These are phyloP conservation scores for Angomonas deanei DNA, from an alignment of 208 protist species.

Conservation along the genomic window DNA sequence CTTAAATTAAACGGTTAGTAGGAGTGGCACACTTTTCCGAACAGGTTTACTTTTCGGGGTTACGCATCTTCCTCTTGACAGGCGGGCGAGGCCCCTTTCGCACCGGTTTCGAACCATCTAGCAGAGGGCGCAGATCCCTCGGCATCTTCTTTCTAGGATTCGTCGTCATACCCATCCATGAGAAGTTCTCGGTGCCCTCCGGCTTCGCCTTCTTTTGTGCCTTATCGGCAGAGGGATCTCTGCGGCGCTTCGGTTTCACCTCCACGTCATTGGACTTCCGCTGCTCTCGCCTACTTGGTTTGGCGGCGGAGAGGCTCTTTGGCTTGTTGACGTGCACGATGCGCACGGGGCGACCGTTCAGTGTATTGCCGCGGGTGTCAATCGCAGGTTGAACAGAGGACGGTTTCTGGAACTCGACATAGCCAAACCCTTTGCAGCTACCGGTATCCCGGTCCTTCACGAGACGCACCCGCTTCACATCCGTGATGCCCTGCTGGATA, in stretches of 20 bases:
- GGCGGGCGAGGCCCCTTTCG: slow-evolving; percentile 40
- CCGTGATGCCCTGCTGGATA: slow-evolving; percentile 59
- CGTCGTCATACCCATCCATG: slow-evolving; percentile 81
- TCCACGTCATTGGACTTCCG: slow-evolving; percentile 20
- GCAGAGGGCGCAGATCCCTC: slow-evolving; percentile 67
- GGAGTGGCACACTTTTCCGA: too few relatives aligned
- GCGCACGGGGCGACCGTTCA: slow-evolving; percentile 72
- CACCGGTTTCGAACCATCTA: slow-evolving; percentile 41
- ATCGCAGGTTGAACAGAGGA: slow-evolving; percentile 62
- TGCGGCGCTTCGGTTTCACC: background rate
- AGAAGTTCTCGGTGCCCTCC: slow-evolving; percentile 6
- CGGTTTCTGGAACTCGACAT: slow-evolving; percentile 74
- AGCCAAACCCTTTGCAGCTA: slow-evolving; percentile 86
- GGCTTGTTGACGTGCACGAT: slow-evolving; percentile 86
- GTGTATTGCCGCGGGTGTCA: slow-evolving; percentile 43
- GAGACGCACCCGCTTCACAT: slow-evolving; percentile 79
- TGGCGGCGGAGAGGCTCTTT: slow-evolving; percentile 52
- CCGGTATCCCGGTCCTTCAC: slow-evolving; percentile 79
- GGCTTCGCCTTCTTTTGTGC: slow-evolving; percentile 4
- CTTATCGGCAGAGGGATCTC: background rate
- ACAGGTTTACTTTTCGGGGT: slow-evolving; percentile 82
- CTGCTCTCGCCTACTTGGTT: slow-evolving; percentile 61
- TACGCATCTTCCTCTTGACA: slow-evolving; percentile 74
- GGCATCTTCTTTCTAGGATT: slow-evolving; percentile 86
- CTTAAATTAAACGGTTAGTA: too few relatives aligned